Evolutionary conservation across 2,329 filamentous ascomycete species (phyloP).

Genomic region (Elsinoe batatas): DNA sequence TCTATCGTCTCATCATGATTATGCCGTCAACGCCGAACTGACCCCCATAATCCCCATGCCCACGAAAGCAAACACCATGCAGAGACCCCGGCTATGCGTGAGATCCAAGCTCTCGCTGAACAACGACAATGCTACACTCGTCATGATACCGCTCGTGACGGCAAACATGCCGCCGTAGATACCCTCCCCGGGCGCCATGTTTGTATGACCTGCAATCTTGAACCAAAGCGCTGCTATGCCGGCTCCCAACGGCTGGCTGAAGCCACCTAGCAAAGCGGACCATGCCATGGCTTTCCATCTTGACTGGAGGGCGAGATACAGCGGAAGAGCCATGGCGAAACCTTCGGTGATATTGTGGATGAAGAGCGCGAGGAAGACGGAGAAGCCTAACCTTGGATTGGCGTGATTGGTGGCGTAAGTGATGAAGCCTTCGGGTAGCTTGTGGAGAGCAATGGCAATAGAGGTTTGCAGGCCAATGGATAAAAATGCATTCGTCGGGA

Average conservation of each 20-base stretch:
- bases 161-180: conserved; percentile 78
- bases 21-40: conserved; percentile 72
- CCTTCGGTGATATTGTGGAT: conserved; percentile 98
- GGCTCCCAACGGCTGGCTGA: conserved; percentile 80
- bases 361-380: conserved; percentile 89
- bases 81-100: conserved; percentile 67
- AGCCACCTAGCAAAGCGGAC: conserved; percentile 72
- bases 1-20: conserved; percentile 10
- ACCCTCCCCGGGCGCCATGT: conserved; percentile 42
- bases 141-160: conserved; percentile 86
- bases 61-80: conserved; percentile 69
- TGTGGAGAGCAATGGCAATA: conserved; percentile 90
- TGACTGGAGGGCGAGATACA: conserved; percentile 82
- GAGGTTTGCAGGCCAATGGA: conserved; percentile 94
- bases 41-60: conserved; percentile 82
- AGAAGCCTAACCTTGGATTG: conserved; percentile 76
- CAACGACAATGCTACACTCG: conserved; percentile 79
- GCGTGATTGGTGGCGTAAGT: conserved; percentile 97
- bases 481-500: conserved; percentile 85
- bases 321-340: conserved; percentile 82
- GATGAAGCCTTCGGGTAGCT: conserved; percentile 78
- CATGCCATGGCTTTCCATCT: conserved; percentile 74
- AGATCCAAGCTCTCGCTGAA: conserved; percentile 78
- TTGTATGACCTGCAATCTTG: conserved; percentile 50
- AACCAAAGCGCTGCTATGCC: conserved; percentile 81